Evolutionary conservation across 2,329 filamentous ascomycete genomes (phyloP).

Genomic region (Botrytis hyacinthi): DNA sequence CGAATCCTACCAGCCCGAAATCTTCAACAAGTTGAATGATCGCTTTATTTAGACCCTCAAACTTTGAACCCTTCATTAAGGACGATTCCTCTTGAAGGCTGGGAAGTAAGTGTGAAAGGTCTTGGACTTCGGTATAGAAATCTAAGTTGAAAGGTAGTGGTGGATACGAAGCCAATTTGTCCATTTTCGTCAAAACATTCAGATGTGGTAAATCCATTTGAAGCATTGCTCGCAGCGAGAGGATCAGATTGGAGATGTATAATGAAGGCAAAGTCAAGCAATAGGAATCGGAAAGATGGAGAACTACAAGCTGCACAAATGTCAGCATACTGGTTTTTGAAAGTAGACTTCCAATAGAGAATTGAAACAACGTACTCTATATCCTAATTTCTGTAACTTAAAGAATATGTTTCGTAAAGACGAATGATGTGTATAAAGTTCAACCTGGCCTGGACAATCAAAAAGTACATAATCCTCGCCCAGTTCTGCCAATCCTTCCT

Average conservation of each 20-base stretch:
- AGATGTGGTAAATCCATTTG: conserved; percentile 96
- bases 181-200: conserved; percentile 96
- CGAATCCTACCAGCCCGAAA: conserved; percentile 86
- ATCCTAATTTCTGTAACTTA: conserved; percentile 83
- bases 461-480: conserved; percentile 92
- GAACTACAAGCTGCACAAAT: conserved; percentile 71
- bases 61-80: conserved; percentile 68
- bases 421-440: conserved; percentile 93
- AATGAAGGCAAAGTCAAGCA: conserved; percentile 89
- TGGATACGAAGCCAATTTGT: conserved; percentile 83
- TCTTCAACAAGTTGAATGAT: conserved; percentile 84
- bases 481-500: conserved; percentile 73
- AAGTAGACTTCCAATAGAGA: conserved; percentile 14
- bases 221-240: conserved; percentile 93
- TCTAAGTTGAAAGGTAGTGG: conserved; percentile 92
- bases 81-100: conserved; percentile 77
- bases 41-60: conserved; percentile 78
- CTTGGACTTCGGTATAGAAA: conserved; percentile 96
- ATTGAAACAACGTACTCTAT: conserved; percentile 64
- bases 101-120: conserved; percentile 80
- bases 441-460: conserved; percentile 95
- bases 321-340: conserved; percentile 30
- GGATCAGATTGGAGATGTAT: conserved; percentile 89
- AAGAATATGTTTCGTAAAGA: conserved; percentile 91
- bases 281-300: conserved; percentile 93